These are phyloP conservation scores for Calonectria pseudoturangicola DNA, from an alignment of 2,329 filamentous ascomycete species.

Conservation along the genomic window DNA sequence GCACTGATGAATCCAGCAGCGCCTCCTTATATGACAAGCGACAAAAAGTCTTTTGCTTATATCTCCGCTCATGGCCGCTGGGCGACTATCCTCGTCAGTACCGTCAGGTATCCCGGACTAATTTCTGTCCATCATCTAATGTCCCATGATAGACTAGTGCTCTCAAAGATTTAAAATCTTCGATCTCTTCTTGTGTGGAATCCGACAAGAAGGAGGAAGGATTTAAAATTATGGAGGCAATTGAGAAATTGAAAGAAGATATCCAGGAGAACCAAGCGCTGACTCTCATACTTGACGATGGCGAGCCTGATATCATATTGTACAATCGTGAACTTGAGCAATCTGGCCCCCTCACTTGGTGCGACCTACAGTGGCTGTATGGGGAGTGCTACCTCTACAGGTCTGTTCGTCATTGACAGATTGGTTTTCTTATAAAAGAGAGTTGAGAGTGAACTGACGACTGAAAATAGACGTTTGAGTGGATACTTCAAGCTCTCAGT, in stretches of 20 bases:
- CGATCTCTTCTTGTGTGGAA: not conserved
- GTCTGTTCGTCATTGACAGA: not conserved
- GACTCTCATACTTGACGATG: not conserved
- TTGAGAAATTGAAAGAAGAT: not conserved
- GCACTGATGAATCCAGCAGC: not conserved
- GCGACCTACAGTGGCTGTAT: not conserved
- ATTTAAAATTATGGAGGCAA: not conserved
- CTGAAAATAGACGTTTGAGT: not conserved
- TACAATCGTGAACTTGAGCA: not conserved
- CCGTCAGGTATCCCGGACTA: accelerated
- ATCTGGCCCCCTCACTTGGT: not conserved
- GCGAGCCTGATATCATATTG: not conserved
- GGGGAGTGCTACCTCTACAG: conserved; percentile 22
- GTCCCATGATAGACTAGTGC: not conserved
- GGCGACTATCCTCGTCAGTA: not conserved
- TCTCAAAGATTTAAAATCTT: not conserved
- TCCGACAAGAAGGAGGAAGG: not conserved
- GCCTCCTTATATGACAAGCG: not conserved
- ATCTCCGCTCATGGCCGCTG: conserved; percentile 14
- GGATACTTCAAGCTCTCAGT: not conserved
- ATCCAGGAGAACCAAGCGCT: not conserved
- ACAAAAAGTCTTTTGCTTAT: conserved; percentile 9
- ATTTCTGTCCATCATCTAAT: no score
- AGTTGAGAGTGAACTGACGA: not conserved
- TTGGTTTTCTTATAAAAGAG: no score